These are phyloP conservation scores for Eutrema yunnanense DNA, from an alignment of 345 rosid species.

Conservation along the genomic window DNA sequence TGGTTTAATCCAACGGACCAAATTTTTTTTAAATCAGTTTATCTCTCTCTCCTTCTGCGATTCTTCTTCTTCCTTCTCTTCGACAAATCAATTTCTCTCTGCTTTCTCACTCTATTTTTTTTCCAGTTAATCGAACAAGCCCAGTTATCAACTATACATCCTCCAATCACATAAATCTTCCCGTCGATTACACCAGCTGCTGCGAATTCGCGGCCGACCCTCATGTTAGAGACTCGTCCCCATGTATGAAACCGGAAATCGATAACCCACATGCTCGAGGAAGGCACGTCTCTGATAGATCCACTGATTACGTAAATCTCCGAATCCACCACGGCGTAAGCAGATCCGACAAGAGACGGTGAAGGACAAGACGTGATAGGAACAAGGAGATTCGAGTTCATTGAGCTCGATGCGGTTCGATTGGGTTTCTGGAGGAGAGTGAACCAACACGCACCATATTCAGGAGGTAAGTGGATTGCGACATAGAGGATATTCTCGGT, in stretches of 20 bases:
- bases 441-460: slow-evolving; percentile 42
- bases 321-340: slow-evolving; percentile 49
- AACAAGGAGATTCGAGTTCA: slow-evolving; percentile 26
- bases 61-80: too few species aligned
- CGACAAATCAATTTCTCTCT: too few species aligned
- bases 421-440: slow-evolving; percentile 31
- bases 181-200: slow-evolving; percentile 63
- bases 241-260: slow-evolving; percentile 64
- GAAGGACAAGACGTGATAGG: slow-evolving; percentile 55
- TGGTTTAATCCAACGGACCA: too few species aligned
- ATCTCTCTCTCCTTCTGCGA: too few species aligned
- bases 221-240: slow-evolving; percentile 52
- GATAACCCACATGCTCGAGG: slow-evolving; percentile 63
- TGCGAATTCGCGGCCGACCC: slow-evolving; percentile 67
- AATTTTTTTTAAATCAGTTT: too few species aligned
- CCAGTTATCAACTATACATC: slow-evolving; percentile 48
- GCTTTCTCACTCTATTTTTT: too few species aligned
- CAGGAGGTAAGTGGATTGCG: slow-evolving; percentile 46
- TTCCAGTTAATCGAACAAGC: slow-evolving; percentile 52
- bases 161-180: slow-evolving; percentile 73
- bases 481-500: slow-evolving; percentile 56
- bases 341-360: slow-evolving; percentile 50
- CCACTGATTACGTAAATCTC: slow-evolving; percentile 70
- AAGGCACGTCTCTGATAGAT: slow-evolving; percentile 58
- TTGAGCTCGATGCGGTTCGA: neutral